These are phyloP conservation scores for Neofusicoccum umdonicola DNA, from an alignment of 2,329 filamentous ascomycete genomes.

Conservation along the genomic window DNA sequence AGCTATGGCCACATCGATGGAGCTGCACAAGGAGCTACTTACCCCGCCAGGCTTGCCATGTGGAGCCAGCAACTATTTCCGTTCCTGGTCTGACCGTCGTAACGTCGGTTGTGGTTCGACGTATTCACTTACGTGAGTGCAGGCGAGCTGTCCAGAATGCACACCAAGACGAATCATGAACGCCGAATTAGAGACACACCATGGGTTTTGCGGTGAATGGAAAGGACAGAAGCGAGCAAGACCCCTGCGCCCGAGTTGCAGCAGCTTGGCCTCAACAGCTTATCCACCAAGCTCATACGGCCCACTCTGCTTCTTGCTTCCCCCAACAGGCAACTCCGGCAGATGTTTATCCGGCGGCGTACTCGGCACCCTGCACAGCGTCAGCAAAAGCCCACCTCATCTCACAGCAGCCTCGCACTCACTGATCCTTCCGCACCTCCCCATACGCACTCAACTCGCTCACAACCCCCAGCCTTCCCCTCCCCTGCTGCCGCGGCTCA, in stretches of 20 bases:
- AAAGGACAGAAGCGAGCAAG: no score
- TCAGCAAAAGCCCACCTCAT: neutral
- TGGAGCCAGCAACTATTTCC: neutral
- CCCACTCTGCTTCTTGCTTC: neutral
- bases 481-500: neutral
- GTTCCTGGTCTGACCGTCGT: neutral
- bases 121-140: no score
- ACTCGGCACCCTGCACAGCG: neutral
- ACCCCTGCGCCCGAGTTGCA: no score
- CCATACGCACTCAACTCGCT: slow-evolving; percentile 13
- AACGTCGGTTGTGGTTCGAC: no score
- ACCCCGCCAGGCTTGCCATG: neutral
- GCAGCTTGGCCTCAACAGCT: no score
- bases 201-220: no score
- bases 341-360: neutral
- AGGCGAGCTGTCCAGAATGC: no score
- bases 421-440: slow-evolving; percentile 3
- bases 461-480: neutral
- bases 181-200: no score
- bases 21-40: slow-evolving; percentile 1
- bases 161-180: no score
- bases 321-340: neutral
- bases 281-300: neutral
- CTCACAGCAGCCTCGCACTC: neutral
- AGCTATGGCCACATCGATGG: neutral